phyloP scores from a whole-genome alignment of 345 rosid species.

The Schrenkiella parvula region DNA sequence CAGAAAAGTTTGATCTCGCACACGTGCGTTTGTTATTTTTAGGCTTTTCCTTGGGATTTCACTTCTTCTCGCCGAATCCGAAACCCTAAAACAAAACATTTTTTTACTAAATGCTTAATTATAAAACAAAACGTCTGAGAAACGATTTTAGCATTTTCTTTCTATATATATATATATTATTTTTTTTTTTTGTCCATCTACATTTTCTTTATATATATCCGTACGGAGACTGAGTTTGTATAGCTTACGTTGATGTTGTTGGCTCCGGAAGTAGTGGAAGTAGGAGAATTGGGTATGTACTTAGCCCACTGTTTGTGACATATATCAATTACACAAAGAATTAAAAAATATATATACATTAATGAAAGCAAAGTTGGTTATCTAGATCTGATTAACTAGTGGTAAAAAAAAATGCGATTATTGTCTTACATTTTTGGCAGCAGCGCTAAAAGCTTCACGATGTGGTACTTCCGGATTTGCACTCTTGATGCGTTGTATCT shows the following conservation, averaged over 20 bases:
- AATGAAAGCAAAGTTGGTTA: neutral
- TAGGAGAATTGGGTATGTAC: conserved; percentile 76
- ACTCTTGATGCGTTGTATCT: conserved; percentile 95
- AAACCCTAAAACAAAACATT: conserved; percentile 32
- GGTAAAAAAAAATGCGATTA: neutral
- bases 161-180: no score
- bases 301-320: conserved; percentile 72
- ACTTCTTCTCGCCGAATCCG: conserved; percentile 37
- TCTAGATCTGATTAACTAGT: neutral
- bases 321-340: neutral
- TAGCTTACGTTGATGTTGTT: conserved; percentile 44
- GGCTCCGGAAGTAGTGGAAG: conserved; percentile 51
- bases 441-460: conserved; percentile 94
- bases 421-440: conserved; percentile 80
- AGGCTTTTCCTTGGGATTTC: neutral
- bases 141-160: no score
- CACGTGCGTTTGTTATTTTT: conserved; percentile 32
- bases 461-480: conserved; percentile 96
- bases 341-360: neutral
- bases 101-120: no score
- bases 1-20: neutral
- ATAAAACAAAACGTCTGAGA: no score
- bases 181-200: neutral
- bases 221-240: neutral
- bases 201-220: neutral